phyloP scores from a whole-genome alignment of 208 protist species.

The Phytomonas sp. region DNA sequence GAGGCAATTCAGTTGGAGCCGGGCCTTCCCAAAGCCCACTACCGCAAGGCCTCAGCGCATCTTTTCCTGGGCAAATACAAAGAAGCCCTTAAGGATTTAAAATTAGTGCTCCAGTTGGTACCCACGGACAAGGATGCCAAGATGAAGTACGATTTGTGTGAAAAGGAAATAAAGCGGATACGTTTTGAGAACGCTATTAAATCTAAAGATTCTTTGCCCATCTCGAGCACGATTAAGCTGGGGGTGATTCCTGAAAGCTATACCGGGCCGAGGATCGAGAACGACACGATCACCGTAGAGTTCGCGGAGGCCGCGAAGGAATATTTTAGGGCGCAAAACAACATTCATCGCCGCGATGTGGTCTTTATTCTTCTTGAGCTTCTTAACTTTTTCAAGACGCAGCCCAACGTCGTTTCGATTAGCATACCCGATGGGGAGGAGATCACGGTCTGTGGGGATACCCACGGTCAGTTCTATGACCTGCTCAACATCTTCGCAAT shows the following conservation, averaged over 20 bases:
- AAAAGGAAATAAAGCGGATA: constrained; percentile 90
- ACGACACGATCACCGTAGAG: constrained; percentile 56
- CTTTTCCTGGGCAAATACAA: constrained; percentile 93
- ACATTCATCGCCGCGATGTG: constrained; percentile 75
- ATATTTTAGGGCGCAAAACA: constrained; percentile 71
- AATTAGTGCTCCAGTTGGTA: constrained; percentile 77
- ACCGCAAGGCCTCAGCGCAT: constrained; percentile 93
- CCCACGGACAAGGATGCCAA: constrained; percentile 89
- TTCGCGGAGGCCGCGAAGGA: constrained; percentile 81
- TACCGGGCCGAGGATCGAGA: constrained; percentile 63
- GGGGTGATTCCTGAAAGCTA: constrained; percentile 56
- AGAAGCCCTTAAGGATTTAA: constrained; percentile 92
- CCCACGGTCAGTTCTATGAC: constrained; percentile 98
- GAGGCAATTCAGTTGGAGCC: constrained; percentile 88
- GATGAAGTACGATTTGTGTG: constrained; percentile 88
- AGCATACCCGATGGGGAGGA: constrained; percentile 69
- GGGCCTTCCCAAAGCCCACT: constrained; percentile 96
- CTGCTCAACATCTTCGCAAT: constrained; percentile 96
- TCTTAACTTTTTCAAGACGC: constrained; percentile 65
- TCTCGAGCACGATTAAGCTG: constrained; percentile 71
- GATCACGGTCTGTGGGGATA: constrained; percentile 98
- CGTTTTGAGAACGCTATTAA: constrained; percentile 94
- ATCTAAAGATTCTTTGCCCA: constrained; percentile 58
- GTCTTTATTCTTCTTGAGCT: constrained; percentile 82
- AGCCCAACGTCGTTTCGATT: constrained; percentile 85